Evolutionary conservation across 495 filamentous ascomycete genomes (phyloP).

Genomic region (Penicillium maclennaniae): DNA sequence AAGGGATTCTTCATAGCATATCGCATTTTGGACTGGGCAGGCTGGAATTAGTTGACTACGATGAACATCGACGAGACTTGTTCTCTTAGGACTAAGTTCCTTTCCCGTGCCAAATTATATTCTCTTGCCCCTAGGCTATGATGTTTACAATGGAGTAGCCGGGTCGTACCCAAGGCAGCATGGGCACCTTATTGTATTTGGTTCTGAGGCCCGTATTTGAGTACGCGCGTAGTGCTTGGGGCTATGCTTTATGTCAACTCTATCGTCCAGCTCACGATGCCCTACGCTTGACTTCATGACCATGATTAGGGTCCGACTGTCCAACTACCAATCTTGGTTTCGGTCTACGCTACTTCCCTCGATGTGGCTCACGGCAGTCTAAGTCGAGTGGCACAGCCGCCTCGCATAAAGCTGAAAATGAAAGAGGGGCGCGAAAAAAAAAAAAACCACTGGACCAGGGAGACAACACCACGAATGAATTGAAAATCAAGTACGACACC

Average conservation of each 20-base stretch:
- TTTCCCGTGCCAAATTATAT: too few relatives aligned
- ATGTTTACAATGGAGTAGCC: too few relatives aligned
- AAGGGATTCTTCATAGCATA: not conserved
- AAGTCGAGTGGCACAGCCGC: not conserved
- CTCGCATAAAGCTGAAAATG: not conserved
- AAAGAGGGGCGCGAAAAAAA: not conserved
- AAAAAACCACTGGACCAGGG: not conserved
- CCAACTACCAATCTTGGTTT: not conserved
- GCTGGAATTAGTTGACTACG: not conserved
- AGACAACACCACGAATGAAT: not conserved
- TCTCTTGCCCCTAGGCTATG: too few relatives aligned
- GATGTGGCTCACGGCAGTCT: not conserved
- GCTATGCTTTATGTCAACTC: not conserved
- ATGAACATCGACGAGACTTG: too few relatives aligned
- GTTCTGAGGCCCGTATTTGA: too few relatives aligned
- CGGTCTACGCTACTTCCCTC: not conserved
- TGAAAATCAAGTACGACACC: not conserved
- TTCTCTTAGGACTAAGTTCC: too few relatives aligned
- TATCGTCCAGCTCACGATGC: not conserved
- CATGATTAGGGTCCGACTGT: too few relatives aligned
- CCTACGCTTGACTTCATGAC: not conserved
- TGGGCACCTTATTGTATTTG: too few relatives aligned
- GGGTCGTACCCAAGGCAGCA: too few relatives aligned
- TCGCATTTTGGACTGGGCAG: slow-evolving; percentile 3
- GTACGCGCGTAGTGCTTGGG: too few relatives aligned